phyloP scores from a whole-genome alignment of 2,329 filamentous ascomycete species.

The Epichloe typhina region DNA sequence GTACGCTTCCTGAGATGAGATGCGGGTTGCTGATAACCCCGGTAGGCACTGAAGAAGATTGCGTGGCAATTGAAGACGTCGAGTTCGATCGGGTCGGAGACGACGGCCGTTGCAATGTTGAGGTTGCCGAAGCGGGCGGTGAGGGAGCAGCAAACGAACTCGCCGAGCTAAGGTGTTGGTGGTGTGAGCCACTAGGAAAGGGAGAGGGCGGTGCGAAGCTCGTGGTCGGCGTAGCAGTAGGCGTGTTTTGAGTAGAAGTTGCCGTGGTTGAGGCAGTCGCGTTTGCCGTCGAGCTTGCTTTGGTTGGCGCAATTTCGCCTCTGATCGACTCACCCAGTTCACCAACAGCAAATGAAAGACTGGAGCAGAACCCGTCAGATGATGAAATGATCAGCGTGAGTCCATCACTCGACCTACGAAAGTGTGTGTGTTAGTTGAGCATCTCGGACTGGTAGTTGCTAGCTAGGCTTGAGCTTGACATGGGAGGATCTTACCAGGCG shows the following conservation, averaged over 20 bases:
- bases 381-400: conserved; percentile 76
- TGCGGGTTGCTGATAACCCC: conserved; percentile 63
- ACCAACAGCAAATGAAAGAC: conserved; percentile 67
- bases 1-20: conserved; percentile 64
- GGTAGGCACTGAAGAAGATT: conserved; percentile 33
- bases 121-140: conserved; percentile 38
- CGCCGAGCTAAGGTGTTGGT: conserved; percentile 44
- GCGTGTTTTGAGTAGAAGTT: conserved; percentile 48
- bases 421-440: conserved; percentile 16
- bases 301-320: conserved; percentile 45
- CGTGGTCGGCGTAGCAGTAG: conserved; percentile 57
- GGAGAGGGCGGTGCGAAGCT: conserved; percentile 49
- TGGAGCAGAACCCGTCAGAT: conserved; percentile 94
- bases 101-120: conserved; percentile 52
- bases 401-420: conserved; percentile 35
- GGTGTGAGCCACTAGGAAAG: conserved; percentile 32
- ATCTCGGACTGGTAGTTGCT: not conserved
- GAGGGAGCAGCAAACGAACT: conserved; percentile 46
- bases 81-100: conserved; percentile 81
- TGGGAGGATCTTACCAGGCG: conserved; percentile 52
- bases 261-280: conserved; percentile 22
- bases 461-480: not conserved
- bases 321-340: conserved; percentile 77
- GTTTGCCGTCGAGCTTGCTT: conserved; percentile 26
- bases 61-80: conserved; percentile 64